A percentile compares a stretch with the other conserved stretches of the same genome.
Conservation (phyloP, 2,329 filamentous ascomycete species). For the Arthroderma sp. region DNA sequence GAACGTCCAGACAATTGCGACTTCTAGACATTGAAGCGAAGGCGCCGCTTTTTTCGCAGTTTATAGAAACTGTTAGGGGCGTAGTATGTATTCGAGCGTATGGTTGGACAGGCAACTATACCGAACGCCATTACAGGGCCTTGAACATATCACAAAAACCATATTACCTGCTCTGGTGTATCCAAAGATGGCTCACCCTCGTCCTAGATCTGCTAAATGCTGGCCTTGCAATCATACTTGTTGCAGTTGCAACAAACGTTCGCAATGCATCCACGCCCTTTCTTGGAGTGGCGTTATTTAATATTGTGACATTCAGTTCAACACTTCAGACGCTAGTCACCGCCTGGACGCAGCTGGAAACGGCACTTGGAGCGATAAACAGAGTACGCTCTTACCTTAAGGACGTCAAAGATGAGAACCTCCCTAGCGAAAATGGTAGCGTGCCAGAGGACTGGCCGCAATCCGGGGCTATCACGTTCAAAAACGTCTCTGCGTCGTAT, state of each 20-base stretch:
- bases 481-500: constrained; percentile 1
- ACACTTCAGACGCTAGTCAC: not conserved
- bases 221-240: not conserved
- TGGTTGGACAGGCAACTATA: not conserved
- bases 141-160: constrained; percentile 4
- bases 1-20: constrained; percentile 3
- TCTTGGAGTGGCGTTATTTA: constrained; percentile 2
- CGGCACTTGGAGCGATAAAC: not conserved
- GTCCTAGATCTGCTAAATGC: constrained; percentile 2
- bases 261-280: not conserved
- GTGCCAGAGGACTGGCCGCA: constrained; percentile 16
- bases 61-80: constrained; percentile 1
- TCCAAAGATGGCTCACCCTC: constrained; percentile 4
- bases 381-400: not conserved
- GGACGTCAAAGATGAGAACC: constrained; percentile 4
- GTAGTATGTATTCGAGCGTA: not conserved
- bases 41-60: constrained; percentile 3
- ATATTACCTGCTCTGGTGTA: constrained; percentile 1
- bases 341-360: constrained; percentile 2
- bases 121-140: not conserved
- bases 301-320: not conserved
- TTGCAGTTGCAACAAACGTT: not conserved
- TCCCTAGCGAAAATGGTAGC: constrained; percentile 11
- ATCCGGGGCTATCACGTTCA: not conserved
- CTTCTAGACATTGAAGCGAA: constrained; percentile 1